Evolutionary conservation across 306 rosid genomes (phyloP).

Genomic region (Parietaria judaica): DNA sequence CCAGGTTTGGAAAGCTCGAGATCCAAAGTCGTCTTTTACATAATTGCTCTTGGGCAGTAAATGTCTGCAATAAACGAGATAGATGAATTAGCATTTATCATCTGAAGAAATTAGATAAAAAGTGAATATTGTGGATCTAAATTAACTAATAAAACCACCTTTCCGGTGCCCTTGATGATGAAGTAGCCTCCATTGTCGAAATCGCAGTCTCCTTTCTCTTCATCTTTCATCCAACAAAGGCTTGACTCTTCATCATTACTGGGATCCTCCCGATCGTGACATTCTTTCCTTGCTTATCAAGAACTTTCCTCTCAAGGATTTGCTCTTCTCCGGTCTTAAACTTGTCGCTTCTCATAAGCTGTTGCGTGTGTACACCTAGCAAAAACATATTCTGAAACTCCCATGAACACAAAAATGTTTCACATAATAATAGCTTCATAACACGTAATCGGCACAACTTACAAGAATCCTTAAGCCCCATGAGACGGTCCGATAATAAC

Average conservation of each 20-base stretch:
- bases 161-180: constrained; percentile 84
- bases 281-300: constrained; percentile 41
- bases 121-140: background rate
- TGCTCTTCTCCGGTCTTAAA: constrained; percentile 77
- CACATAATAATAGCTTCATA: too few species aligned
- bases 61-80: constrained; percentile 44
- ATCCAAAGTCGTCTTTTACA: constrained; percentile 71
- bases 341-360: constrained; percentile 57
- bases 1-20: constrained; percentile 45
- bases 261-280: constrained; percentile 69
- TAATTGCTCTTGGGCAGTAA: constrained; percentile 87
- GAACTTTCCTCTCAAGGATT: constrained; percentile 28
- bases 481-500: too few species aligned
- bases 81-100: too few species aligned
- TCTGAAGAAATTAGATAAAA: background rate
- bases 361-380: constrained; percentile 52
- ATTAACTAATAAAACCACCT: constrained; percentile 30
- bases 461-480: too few species aligned
- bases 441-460: too few species aligned
- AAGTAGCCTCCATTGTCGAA: constrained; percentile 93
- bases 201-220: constrained; percentile 66
- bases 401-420: background rate
- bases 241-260: constrained; percentile 85
- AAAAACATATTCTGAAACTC: background rate
- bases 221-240: constrained; percentile 78